Evolutionary conservation across 768 basidiomycete genomes (phyloP).

Genomic region (Amanita pallidorosea): DNA sequence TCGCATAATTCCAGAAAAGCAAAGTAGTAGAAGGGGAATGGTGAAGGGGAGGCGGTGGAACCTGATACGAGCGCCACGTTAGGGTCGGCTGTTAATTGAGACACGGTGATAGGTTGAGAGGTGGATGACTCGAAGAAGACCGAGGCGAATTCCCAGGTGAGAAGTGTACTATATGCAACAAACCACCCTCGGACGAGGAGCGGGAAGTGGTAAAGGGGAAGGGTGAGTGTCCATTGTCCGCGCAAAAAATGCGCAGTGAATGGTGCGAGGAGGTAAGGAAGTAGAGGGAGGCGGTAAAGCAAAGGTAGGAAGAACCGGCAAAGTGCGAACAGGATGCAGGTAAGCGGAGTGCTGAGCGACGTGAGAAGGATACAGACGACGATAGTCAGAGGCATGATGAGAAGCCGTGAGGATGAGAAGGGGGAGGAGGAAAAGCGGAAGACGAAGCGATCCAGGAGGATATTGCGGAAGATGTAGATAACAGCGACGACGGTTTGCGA

Average conservation of each 20-base stretch:
- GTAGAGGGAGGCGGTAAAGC: conserved; percentile 41
- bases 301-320: conserved; percentile 39
- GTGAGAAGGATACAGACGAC: conserved; percentile 31
- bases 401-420: neutral
- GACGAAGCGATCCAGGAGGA: too few relatives aligned
- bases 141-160: conserved; percentile 56
- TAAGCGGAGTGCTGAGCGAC: conserved; percentile 23
- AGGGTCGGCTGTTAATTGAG: conserved; percentile 36
- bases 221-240: conserved; percentile 40
- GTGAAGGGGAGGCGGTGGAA: conserved; percentile 12
- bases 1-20: conserved; percentile 55
- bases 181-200: conserved; percentile 38
- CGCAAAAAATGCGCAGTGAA: conserved; percentile 56
- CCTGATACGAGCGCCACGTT: conserved; percentile 54
- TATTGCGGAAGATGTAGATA: too few relatives aligned
- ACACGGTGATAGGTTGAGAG: conserved; percentile 42
- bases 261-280: conserved; percentile 41
- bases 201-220: conserved; percentile 34
- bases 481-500: too few relatives aligned
- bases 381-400: conserved; percentile 12
- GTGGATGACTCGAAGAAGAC: conserved; percentile 48
- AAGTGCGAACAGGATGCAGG: conserved; percentile 35
- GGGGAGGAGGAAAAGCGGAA: conserved; percentile 1
- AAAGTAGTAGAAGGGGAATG: conserved; percentile 40
- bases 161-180: conserved; percentile 39